Conservation (phyloP, 768 basidiomycete genomes). For the Pleurotus giganteus region DNA sequence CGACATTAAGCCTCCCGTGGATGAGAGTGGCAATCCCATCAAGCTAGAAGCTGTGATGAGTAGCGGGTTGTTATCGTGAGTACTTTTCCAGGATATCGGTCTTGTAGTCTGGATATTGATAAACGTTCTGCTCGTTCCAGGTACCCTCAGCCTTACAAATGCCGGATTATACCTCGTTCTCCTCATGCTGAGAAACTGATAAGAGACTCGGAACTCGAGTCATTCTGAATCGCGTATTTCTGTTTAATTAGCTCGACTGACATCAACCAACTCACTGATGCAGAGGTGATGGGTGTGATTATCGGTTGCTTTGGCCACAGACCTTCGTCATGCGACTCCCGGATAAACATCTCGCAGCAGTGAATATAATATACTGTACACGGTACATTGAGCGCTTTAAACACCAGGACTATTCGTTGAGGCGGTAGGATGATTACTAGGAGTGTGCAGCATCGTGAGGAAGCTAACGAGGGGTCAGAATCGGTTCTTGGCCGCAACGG, state of each 20-base stretch:
- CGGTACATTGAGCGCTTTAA: no score
- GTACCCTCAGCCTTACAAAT: constrained; percentile 23
- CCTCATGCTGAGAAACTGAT: not conserved
- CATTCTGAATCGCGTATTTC: no score
- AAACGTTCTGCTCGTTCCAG: constrained; percentile 4
- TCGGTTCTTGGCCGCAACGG: not conserved
- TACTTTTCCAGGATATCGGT: not conserved
- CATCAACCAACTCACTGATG: no score
- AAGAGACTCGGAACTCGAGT: not conserved
- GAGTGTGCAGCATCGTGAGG: constrained; percentile 28
- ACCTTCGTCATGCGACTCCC: no score
- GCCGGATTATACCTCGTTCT: constrained; percentile 20
- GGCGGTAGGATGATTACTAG: no score
- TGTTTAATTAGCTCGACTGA: no score
- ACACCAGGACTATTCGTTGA: no score
- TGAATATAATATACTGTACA: no score
- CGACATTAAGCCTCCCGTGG: constrained; percentile 18
- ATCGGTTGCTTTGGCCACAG: no score
- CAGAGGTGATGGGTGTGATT: no score
- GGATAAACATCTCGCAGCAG: no score
- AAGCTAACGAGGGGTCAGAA: constrained; percentile 15
- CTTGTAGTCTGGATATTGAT: not conserved
- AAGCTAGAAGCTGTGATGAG: constrained; percentile 17
- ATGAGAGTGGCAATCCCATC: constrained; percentile 15
- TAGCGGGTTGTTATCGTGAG: constrained; percentile 18